phyloP scores from a whole-genome alignment of 306 rosid genomes.

The Erythrophleum fordii region DNA sequence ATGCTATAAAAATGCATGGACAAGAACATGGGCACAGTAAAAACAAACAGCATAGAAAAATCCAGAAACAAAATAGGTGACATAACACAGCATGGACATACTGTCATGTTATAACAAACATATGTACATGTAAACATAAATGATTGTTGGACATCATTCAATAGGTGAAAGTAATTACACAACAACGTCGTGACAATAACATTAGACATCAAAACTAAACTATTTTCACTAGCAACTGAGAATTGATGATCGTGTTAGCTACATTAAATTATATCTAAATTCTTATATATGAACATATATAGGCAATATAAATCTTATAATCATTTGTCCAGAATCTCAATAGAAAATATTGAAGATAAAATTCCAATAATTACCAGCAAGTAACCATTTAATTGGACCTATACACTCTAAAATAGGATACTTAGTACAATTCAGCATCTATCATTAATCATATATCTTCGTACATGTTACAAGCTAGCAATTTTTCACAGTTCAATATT shows the following conservation, averaged over 20 bases:
- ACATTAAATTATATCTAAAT: not conserved
- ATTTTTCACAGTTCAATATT: not conserved
- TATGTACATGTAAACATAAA: not conserved
- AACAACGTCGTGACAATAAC: not conserved
- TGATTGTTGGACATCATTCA: not conserved
- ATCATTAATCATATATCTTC: not conserved
- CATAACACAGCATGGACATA: slow-evolving; percentile 2
- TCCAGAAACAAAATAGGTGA: not conserved
- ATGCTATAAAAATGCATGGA: not conserved
- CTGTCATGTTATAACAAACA: not conserved
- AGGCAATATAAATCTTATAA: not conserved
- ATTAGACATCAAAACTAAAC: not conserved
- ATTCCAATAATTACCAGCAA: not conserved
- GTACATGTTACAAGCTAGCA: not conserved
- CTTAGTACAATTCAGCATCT: not conserved
- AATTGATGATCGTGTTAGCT: not conserved
- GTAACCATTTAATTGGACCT: not conserved
- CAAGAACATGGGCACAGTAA: slow-evolving; percentile 3
- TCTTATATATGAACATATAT: not conserved
- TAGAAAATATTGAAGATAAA: not conserved
- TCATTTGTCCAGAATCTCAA: not conserved
- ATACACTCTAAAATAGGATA: not conserved
- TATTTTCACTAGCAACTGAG: not conserved
- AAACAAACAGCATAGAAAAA: not conserved
- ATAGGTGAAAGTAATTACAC: not conserved